Evolutionary conservation across 2,329 filamentous ascomycete genomes (phyloP).

Genomic region (Botrytis deweyae): DNA sequence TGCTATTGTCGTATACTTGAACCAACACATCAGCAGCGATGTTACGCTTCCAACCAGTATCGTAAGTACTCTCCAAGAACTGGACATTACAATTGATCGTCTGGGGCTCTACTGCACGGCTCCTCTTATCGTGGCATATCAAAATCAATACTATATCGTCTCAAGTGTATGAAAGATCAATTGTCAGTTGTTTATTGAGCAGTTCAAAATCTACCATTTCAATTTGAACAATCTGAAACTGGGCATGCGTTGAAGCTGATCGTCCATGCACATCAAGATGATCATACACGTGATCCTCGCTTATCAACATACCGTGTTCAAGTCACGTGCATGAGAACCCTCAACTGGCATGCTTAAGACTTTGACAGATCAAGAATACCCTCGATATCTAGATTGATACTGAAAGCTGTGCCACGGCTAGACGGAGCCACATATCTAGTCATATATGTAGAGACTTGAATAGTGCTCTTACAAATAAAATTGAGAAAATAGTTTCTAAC

Average conservation of each 20-base stretch:
- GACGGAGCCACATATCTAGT: rapidly evolving
- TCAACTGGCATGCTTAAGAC: neutral
- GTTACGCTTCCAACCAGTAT: constrained; percentile 58
- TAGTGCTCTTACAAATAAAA: neutral
- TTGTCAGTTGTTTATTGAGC: neutral
- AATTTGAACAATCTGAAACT: neutral
- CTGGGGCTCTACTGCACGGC: neutral
- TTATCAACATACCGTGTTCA: neutral
- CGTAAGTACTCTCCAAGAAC: constrained; percentile 40
- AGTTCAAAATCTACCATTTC: neutral
- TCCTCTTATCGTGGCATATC: neutral
- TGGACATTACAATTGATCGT: neutral
- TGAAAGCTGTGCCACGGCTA: neutral
- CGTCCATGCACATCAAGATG: neutral
- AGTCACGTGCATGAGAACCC: neutral
- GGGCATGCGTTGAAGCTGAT: neutral
- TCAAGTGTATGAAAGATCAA: neutral
- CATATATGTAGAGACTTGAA: neutral
- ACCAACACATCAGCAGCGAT: constrained; percentile 50
- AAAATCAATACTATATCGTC: neutral
- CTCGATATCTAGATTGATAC: neutral
- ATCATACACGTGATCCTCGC: neutral
- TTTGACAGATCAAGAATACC: neutral
- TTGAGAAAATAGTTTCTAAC: neutral
- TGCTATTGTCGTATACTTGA: constrained; percentile 57